Base-by-base conservation (phyloP, 345 rosid genomes). In the Brassica carinata region DNA sequence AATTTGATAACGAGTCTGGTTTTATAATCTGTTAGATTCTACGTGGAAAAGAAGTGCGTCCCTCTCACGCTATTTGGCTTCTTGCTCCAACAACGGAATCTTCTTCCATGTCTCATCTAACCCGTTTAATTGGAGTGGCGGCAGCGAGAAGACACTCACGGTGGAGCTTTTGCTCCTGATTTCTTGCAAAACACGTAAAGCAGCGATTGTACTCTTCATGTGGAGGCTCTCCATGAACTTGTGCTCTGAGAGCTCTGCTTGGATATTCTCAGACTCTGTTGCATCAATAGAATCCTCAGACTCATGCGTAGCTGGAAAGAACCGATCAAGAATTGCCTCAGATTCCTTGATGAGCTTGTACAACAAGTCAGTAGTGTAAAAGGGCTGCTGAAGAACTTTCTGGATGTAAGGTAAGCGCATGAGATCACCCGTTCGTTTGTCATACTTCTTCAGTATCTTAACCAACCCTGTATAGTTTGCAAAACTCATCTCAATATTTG, bases 391-490 rank as follows among this genome's bases (percentile, higher is more conserved):
- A 83, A 96, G 82, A 64, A 94, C 98, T 81, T 83, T 92, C 67
- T 94, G 99, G 14, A 96, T 94, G 88, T 89, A 94, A 11, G 98
- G 99, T 82, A 89, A 64, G 4, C 98, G 97, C 76, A 92, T 92
- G 29, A 96, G 85, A 76, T 97, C 97, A 58, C 98, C 97, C 0
- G 99, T 96, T 84, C 99, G 70, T 78, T 94, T 96, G 83, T 96
- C 99, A 58, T 90, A 96, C 86, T 93, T 96, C 90, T 96, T 94
- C 57, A 94, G 81, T 81, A 96, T 96, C 81, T 96, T 96, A 57
- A 87, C 98, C 88, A 96, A 73, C 81, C 99, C 98, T 96, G 89
- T 77, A 8, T 5, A 17, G 26, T 67, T 67, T 31, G 7, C 31
- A 64, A 5, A 71, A 23, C 45, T 15, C 0, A 51, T 74, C 3